A percentile compares a stretch with the other conserved stretches of the same genome.
Conservation (phyloP, 768 basidiomycete species). For the Termitomyces sp. region DNA sequence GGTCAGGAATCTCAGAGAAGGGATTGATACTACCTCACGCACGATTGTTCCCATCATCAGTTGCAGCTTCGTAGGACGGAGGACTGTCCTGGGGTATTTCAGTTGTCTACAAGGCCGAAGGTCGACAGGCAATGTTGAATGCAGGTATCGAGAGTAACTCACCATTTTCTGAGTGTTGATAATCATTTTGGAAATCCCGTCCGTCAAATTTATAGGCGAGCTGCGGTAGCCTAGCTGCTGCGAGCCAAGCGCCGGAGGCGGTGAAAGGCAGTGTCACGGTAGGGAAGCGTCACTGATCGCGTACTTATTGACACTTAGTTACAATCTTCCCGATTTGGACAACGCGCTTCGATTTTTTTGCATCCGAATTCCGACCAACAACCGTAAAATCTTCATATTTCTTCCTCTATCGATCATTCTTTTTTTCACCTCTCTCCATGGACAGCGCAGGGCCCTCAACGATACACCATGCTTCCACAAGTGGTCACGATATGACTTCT, state of each 20-base stretch:
- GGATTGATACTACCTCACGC: constrained; percentile 7
- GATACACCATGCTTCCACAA: constrained; percentile 18
- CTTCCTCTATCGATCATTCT: constrained; percentile 17
- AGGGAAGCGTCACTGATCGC: background rate
- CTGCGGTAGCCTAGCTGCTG: constrained; percentile 10
- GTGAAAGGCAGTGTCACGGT: no score
- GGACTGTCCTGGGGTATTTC: constrained; percentile 35
- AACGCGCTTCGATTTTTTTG: constrained; percentile 8
- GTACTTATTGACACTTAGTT: constrained; percentile 3
- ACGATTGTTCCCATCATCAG: constrained; percentile 26
- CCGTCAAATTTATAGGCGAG: constrained; percentile 4
- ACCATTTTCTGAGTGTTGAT: constrained; percentile 24
- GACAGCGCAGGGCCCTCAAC: constrained; percentile 25
- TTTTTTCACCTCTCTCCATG: constrained; percentile 15
- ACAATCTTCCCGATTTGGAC: background rate
- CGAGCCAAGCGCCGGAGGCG: constrained; percentile 1
- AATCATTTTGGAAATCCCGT: constrained; percentile 19
- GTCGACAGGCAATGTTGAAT: no score
- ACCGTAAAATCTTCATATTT: constrained; percentile 9
- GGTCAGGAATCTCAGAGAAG: background rate
- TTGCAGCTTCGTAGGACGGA: constrained; percentile 45
- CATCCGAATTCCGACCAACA: constrained; percentile 17
- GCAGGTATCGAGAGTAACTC: background rate
- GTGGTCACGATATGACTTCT: constrained; percentile 66
- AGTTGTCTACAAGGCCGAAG: constrained; percentile 11